Base-by-base conservation (phyloP, 2,329 filamentous ascomycete genomes). In the Acrocalymma vagum region DNA sequence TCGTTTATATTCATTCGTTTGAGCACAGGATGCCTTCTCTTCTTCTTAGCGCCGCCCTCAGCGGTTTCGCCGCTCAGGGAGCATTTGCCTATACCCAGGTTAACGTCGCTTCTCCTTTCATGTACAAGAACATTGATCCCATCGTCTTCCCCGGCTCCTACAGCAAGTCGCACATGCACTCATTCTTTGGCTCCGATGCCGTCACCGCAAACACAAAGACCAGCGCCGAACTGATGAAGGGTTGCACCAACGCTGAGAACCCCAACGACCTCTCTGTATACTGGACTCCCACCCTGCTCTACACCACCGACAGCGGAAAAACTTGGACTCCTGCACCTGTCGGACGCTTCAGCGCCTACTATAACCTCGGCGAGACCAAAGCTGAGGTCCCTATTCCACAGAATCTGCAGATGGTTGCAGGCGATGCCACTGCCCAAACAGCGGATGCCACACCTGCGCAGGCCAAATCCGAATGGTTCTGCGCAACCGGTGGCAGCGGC, bases 251-350 rank as follows among this genome's bases (percentile, higher is more conserved):
- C 7, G 70, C 64, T 11, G 60, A 75, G 45, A 78, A 78, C 58
- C 70, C 73, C 14, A 78, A 78, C 38, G 75, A 78, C 41, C 57
- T 76, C 1, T 75, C 72, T 0, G 60, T 69, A 4, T 78, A 78
- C 65, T 78, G 72, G 75, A 63, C 70, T 0, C 74, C 74, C 0
- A 77, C 74, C 0, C 62, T 75, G 11, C 65, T 72, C 2, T 70
- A 67, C 50, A 69, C 66, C 24, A 51, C 65, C 15, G 61, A 65
- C 23, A 55, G 44, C n/a, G 60, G 61, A 30, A 68, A 62, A 23
- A 70, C 53, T 6, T 62, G 68, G 67, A 9, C 65, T 51, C 37
- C 57, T 60, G 31, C 62, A 1, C 60, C 59, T 10, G 48, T 65
- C 21, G 54, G 48, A 38, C 69, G 71, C 36, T 78, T 78, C 64